Evolutionary conservation across 2,329 filamentous ascomycete species (phyloP).

Genomic region (Whalleya microplaca): DNA sequence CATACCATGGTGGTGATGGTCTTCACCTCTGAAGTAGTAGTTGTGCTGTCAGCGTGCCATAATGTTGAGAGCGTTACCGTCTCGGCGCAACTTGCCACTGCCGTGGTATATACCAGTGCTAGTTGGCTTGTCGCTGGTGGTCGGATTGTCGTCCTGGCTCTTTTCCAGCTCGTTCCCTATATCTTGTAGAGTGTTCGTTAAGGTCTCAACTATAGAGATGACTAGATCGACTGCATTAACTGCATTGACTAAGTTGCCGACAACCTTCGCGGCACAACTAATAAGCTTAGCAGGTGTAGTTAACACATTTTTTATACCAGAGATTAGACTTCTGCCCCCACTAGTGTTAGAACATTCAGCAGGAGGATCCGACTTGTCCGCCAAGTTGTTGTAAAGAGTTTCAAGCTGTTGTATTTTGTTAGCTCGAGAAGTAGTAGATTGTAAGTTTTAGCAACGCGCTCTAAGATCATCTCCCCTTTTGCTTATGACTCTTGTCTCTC

Average conservation of each 20-base stretch:
- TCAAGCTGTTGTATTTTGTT: not conserved
- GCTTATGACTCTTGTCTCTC: no score
- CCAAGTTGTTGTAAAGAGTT: not conserved
- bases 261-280: conserved; percentile 2
- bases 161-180: conserved; percentile 1
- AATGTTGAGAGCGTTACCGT: no score
- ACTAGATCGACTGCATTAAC: conserved; percentile 2
- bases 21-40: no score
- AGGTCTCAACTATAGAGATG: not conserved
- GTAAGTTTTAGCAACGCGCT: not conserved
- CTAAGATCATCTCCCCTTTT: no score
- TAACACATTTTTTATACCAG: not conserved
- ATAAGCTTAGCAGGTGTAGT: conserved; percentile 2
- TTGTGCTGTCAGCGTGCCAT: no score
- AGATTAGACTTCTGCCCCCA: not conserved
- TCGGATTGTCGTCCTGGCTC: not conserved
- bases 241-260: conserved; percentile 4
- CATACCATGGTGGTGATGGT: no score
- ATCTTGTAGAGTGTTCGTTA: conserved; percentile 9
- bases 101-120: no score
- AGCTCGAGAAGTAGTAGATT: not conserved
- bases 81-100: no score
- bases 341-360: conserved; percentile 1
- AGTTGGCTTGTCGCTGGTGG: not conserved
- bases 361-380: not conserved